A percentile compares a stretch with the other conserved stretches of the same genome.
phyloP scores from a whole-genome alignment of 192 early-diverging fungal genomes.

The Bifiguratus adelaidae region DNA sequence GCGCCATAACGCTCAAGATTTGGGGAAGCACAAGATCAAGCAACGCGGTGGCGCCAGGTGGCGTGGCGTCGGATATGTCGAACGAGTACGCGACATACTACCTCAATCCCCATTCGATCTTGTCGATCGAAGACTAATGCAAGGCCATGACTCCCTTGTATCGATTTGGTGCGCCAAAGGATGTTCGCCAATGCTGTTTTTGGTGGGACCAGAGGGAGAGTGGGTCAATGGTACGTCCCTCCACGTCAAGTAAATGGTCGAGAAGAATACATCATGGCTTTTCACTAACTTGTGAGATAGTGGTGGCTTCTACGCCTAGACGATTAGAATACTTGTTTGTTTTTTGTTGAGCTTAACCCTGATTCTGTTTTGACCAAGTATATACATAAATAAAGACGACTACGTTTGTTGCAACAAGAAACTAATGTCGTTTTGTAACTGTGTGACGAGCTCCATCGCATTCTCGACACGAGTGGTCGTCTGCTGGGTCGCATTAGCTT shows the following conservation, averaged over 20 bases:
- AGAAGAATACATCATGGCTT: too few relatives aligned
- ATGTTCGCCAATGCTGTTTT: background rate
- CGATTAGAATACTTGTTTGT: too few relatives aligned
- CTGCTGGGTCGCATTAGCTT: too few relatives aligned
- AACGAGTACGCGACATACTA: background rate
- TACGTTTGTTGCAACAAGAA: too few relatives aligned
- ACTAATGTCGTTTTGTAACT: too few relatives aligned
- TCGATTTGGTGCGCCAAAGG: background rate
- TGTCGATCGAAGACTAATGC: background rate
- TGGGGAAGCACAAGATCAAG: background rate
- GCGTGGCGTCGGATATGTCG: background rate
- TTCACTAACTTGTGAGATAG: too few relatives aligned
- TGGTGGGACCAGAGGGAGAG: background rate
- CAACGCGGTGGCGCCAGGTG: background rate
- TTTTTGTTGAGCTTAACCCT: too few relatives aligned
- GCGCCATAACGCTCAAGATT: background rate
- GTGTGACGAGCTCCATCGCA: too few relatives aligned
- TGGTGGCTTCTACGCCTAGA: too few relatives aligned
- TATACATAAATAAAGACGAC: too few relatives aligned
- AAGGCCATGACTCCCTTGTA: background rate
- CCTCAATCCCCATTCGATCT: background rate
- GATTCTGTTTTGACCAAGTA: too few relatives aligned
- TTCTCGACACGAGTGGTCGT: too few relatives aligned
- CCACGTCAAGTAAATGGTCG: background rate
- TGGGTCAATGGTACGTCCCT: background rate